Base-by-base conservation (phyloP, 2,329 filamentous ascomycete genomes). In the Fusarium sp. region DNA sequence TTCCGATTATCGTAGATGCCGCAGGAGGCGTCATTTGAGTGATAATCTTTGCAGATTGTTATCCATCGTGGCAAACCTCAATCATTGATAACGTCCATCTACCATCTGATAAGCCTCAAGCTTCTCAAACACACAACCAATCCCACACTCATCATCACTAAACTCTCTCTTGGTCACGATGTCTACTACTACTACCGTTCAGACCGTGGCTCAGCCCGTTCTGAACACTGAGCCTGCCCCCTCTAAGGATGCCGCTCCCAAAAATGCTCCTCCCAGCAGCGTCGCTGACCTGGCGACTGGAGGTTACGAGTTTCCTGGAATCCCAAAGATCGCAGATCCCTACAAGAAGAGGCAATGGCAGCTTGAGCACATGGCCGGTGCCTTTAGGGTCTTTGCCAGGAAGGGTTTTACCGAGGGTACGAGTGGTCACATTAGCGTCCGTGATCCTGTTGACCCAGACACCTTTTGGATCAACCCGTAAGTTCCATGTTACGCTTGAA, bases 381-480 rank as follows among this genome's bases (percentile, higher is more conserved):
- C 86, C 1, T 87, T 87, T 68, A 81, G 85, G 33, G 82, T 86
- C 10, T 87, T 87, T 77, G 84, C 83, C 4, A 83, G 84, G 48
- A 76, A 83, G 35, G 85, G 85, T 10, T 87, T 81, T 80, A 88
- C 86, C 0, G 90, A 92, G 79, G 91, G 91, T 50, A 91, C 91
- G 82, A 84, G 85, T 27, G 91, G 91, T 0, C 91, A 93, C 78
- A 92, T 93, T 68, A 86, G 82, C 13, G 88, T 92, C 0, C 85
- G 90, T 13, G 91, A 92, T 76, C 90, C 91, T 0, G 88, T 91
- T 72, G 82, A 88, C 71, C 83, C 84, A 0, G 82, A 88, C 72
- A 86, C 85, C 3, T 91, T 92, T 80, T 92, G 91, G 91, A 92
- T 90, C 66, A 92, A 92, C 77, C 89, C 90, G 3, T 79, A 52